Conservation (phyloP, 139 green algal genomes). For the Picochlorum costavermella region DNA sequence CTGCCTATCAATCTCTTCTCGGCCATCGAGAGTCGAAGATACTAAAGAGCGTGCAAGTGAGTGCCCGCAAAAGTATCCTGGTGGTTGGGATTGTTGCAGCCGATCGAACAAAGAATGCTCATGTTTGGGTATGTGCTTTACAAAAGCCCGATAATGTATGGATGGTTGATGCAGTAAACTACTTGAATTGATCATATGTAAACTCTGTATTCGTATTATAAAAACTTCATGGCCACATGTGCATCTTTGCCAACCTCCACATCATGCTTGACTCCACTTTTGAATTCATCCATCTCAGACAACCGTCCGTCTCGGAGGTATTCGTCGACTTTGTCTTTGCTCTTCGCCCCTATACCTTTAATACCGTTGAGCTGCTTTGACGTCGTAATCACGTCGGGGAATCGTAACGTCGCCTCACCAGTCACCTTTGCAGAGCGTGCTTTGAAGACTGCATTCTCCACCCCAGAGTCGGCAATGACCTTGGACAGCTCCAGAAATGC, state of each 20-base stretch:
- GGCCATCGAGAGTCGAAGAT: background rate
- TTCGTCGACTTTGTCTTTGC: slow-evolving; percentile 16
- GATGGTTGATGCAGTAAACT: background rate
- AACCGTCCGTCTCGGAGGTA: slow-evolving; percentile 14
- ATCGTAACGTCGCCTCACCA: background rate
- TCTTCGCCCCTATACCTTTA: slow-evolving; percentile 18
- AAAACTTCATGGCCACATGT: too few species aligned
- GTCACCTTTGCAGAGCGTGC: slow-evolving; percentile 5
- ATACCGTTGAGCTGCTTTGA: slow-evolving; percentile 9
- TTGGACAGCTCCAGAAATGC: slow-evolving; percentile 15
- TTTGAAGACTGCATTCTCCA: slow-evolving; percentile 14
- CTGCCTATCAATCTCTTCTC: background rate
- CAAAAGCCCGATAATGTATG: slow-evolving; percentile 2
- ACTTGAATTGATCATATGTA: too few species aligned
- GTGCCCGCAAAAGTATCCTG: background rate
- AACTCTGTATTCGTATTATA: too few species aligned
- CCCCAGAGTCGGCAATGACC: slow-evolving; percentile 3
- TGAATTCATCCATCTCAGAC: slow-evolving; percentile 13
- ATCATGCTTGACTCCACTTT: background rate
- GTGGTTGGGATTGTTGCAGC: slow-evolving; percentile 7
- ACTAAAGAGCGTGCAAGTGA: slow-evolving; percentile 6
- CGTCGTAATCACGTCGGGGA: slow-evolving; percentile 9
- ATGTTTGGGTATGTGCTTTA: background rate
- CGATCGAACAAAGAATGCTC: background rate
- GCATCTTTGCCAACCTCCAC: too few species aligned